Evolutionary conservation across 2,329 filamentous ascomycete genomes (phyloP), one percentile per base, ranked within the genome.

Genomic region (Davidsoniella virescens): DNA sequence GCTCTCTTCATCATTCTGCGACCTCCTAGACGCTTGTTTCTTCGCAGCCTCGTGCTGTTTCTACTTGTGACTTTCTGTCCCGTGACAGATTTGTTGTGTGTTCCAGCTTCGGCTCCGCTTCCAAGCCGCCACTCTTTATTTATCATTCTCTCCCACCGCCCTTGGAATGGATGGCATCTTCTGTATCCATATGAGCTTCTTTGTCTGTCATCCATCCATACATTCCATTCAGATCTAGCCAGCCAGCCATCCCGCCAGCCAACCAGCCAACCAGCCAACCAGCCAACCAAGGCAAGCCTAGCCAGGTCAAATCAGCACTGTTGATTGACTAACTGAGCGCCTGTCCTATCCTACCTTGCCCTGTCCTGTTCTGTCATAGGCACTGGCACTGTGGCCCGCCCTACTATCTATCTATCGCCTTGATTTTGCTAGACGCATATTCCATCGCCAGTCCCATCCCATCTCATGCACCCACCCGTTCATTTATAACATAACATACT

Each of bases 121-220:
- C 40, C 20, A 17, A 39, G 7, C n/a, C 39, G 7, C n/a, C 39
- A 36, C 29, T 52, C 40, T 45, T 41, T 45, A 16, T 37, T 20
- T 26, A 36, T 25, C n/a, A 44, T 2, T 25, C n/a, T 49, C 4
- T 47, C 38, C 38, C 36, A 26, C 14, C 16, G 47, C 46, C 41
- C 49, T 29, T 45, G 50, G 50, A 52, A 49, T 52, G 20, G 20
- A 20, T 20, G 20, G 41, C 50, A 49, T 38, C 26, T 33, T 42
- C 44, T 52, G 40, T 51, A 51, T 51, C 20, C 49, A 51, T 51
- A 51, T 46, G 42, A 51, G 20, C 33, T 25, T 36, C 23, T 23
- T 8, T 33, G 26, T 12, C 26, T 33, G 26, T 8, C 10, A 33
- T 33, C 26, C 10, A 33, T 33, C 26, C 26, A 33, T 33, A 10